Percentiles rank a stretch among this genome's conserved stretches.
These are phyloP conservation scores for Colletotrichum sp. DNA, from an alignment of 2,329 filamentous ascomycete genomes.

Conservation along the genomic window DNA sequence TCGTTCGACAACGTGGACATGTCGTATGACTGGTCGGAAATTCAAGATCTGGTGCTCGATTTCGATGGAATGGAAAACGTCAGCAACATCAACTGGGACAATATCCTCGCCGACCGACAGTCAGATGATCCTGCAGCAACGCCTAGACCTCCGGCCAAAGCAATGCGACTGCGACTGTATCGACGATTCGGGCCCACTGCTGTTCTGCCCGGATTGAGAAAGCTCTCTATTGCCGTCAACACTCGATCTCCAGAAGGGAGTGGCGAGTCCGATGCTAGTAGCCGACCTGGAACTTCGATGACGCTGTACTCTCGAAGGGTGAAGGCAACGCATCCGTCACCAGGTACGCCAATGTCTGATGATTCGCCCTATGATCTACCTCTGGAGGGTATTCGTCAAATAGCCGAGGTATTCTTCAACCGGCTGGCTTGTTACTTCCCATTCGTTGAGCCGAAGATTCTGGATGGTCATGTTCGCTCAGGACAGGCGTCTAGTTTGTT, in stretches of 20 bases:
- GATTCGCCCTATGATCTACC: not conserved
- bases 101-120: not conserved
- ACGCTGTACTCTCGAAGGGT: not conserved
- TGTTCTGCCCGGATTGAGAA: not conserved
- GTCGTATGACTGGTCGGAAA: not conserved
- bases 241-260: not conserved
- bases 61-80: not conserved
- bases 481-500: not conserved
- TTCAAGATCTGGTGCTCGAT: not conserved
- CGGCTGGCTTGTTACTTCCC: not conserved
- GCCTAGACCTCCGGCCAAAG: not conserved
- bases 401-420: not conserved
- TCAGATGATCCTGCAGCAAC: not conserved
- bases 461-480: not conserved
- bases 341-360: not conserved
- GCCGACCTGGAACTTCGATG: not conserved
- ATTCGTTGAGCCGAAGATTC: not conserved
- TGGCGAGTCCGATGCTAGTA: not conserved
- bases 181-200: not conserved
- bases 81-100: not conserved
- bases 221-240: not conserved
- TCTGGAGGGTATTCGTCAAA: not conserved
- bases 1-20: not conserved
- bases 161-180: not conserved
- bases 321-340: not conserved